Evolutionary conservation across 352 stramenopile genomes (phyloP).

Genomic region (Phytopythium ostracodes): DNA sequence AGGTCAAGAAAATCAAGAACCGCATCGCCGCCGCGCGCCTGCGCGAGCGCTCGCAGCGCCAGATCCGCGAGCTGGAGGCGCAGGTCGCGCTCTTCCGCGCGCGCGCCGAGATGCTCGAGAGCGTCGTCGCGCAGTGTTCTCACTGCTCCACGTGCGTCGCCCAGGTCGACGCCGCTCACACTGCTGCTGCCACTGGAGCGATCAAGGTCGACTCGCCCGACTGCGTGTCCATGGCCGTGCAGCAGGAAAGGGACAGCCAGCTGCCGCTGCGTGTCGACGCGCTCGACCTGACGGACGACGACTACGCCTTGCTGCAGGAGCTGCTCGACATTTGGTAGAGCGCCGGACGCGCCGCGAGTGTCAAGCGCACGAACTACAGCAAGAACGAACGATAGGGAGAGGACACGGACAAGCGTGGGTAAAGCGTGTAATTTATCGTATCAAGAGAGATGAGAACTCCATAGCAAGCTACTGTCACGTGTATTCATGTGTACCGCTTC

Average conservation of each 20-base stretch:
- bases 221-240: constrained; percentile 1
- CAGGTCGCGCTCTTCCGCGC: constrained; percentile 27
- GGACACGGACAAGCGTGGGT: neutral
- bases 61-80: constrained; percentile 33
- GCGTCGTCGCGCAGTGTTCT: constrained; percentile 17
- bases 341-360: too few species aligned
- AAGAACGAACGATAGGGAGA: too few species aligned
- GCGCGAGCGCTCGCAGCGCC: constrained; percentile 45
- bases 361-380: too few species aligned
- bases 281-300: constrained; percentile 18
- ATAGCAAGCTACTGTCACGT: too few species aligned
- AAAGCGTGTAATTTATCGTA: neutral
- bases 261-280: constrained; percentile 5
- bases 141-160: constrained; percentile 16
- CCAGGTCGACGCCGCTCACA: constrained; percentile 2
- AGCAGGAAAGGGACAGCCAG: constrained; percentile 2
- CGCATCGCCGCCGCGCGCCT: constrained; percentile 37
- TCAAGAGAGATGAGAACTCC: neutral
- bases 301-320: constrained; percentile 24
- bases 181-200: neutral
- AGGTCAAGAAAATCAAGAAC: constrained; percentile 55
- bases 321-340: constrained; percentile 10
- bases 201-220: constrained; percentile 4
- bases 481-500: too few species aligned
- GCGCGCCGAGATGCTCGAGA: constrained; percentile 35